Evolutionary conservation across 208 protist genomes (phyloP), one percentile per base, ranked within the genome.

Genomic region (Spironucleus salmonicida): DNA sequence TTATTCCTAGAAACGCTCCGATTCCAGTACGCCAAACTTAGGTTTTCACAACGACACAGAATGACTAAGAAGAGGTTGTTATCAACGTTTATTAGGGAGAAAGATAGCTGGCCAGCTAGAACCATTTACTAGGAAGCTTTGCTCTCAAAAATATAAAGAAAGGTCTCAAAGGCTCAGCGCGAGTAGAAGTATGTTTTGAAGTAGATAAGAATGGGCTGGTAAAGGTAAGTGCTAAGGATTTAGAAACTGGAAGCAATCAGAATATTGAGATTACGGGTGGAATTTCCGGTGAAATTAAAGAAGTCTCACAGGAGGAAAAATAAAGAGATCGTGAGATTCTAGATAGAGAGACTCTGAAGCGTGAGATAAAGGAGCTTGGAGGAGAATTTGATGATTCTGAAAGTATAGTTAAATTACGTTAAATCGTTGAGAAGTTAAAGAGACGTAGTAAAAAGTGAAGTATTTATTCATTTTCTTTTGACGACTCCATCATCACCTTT

Each of bases 71-170:
- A 29, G 92, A 89, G 67, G 95, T 99, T 59, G 85, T 95, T 68
- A 95, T 99, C 78, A 90, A 96, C 85, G 92, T 99, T n/a, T 98
- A 89, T 83, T 94, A 99, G 83, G 96, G 96, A 75, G 95, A 99
- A 87, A 92, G 94, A 35, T 78, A 87, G 26, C 85, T 92, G 81
- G 97, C 94, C 62, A 87, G 88, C 75, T 89, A 98, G 86, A 98
- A 98, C 91, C 95, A 98, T 85, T 85, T 93, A 13, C 87, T 99
- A 19, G 96, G 95, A 75, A 90, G 90, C 76, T 95, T 95, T 79
- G 87, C 92, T 77, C 85, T 95, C 19, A 81, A 79, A 0, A 88
- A 87, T 62, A 94, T 96, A 78, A 88, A 88, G 27, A 87, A 88
- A n/a, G 89, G 87, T 26, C 90, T 89, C 41, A 78, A 89, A 58